A percentile compares a stretch with the other conserved stretches of the same genome.
Conservation (phyloP, 2,329 filamentous ascomycete genomes). For the Elsinoe australis region DNA sequence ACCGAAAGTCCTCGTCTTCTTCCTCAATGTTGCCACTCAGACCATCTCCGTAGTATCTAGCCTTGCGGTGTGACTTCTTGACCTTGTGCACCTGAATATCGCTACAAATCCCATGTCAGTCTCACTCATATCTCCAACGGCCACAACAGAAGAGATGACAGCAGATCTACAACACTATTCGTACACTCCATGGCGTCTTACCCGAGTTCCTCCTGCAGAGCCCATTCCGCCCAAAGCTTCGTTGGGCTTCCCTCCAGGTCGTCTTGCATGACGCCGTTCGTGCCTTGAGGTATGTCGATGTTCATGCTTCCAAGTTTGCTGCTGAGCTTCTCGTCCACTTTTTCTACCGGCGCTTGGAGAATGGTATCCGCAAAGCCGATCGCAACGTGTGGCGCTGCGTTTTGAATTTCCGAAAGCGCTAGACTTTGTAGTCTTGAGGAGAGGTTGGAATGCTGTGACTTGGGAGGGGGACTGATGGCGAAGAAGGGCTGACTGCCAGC, state of each 20-base stretch:
- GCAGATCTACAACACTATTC: too few species aligned
- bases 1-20: too few species aligned
- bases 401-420: conserved; percentile 1
- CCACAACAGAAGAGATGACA: too few species aligned
- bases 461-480: conserved; percentile 13
- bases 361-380: conserved; percentile 18
- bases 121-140: too few species aligned
- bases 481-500: conserved; percentile 15
- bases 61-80: too few species aligned
- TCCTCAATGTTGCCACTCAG: too few species aligned
- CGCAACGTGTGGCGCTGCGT: conserved; percentile 12
- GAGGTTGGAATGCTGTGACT: too few species aligned
- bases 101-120: too few species aligned
- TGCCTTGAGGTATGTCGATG: conserved; percentile 7
- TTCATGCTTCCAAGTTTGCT: background rate
- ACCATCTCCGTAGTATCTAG: too few species aligned
- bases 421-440: conserved; percentile 6
- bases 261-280: conserved; percentile 1
- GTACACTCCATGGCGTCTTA: too few species aligned
- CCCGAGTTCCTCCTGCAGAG: conserved; percentile 24
- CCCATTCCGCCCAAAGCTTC: conserved; percentile 32
- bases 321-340: background rate
- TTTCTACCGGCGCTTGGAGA: conserved; percentile 7
- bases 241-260: conserved; percentile 27
- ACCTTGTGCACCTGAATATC: too few species aligned